Evolutionary conservation across 805 yeast species (phyloP).

Genomic region (Cyberlindnera subsufficiens): DNA sequence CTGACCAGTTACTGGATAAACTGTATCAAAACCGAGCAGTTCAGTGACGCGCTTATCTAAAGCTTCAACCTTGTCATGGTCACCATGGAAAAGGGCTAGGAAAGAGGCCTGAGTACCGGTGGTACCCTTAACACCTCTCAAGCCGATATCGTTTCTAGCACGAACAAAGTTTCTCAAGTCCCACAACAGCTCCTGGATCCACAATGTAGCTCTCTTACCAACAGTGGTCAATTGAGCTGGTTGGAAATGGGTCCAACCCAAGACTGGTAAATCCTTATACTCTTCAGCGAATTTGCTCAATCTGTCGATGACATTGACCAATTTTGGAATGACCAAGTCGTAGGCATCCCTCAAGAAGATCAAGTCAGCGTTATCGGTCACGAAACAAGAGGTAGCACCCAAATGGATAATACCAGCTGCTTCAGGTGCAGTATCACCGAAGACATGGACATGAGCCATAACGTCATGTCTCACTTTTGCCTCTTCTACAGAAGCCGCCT

Average conservation of each 20-base stretch:
- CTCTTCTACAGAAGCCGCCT: slow-evolving; percentile 84
- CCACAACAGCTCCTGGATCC: slow-evolving; percentile 98
- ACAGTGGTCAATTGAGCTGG: slow-evolving; percentile 99
- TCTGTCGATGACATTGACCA: slow-evolving; percentile 93
- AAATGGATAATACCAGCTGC: slow-evolving; percentile 98
- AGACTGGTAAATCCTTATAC: slow-evolving; percentile 91
- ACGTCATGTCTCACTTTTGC: slow-evolving; percentile 98
- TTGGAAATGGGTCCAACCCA: slow-evolving; percentile 99
- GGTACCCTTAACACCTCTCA: slow-evolving; percentile 98
- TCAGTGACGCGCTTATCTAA: slow-evolving; percentile 90
- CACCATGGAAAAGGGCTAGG: slow-evolving; percentile 90
- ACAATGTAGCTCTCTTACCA: slow-evolving; percentile 95
- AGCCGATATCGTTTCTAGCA: slow-evolving; percentile 93
- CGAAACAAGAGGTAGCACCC: slow-evolving; percentile 97
- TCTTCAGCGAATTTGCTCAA: slow-evolving; percentile 81
- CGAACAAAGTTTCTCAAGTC: slow-evolving; percentile 93
- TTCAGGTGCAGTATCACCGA: slow-evolving; percentile 86
- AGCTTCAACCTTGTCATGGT: slow-evolving; percentile 92
- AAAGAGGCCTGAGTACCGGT: slow-evolving; percentile 99
- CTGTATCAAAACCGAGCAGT: slow-evolving; percentile 87
- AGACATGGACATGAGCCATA: slow-evolving; percentile 98
- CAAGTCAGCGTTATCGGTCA: slow-evolving; percentile 96
- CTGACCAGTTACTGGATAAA: slow-evolving; percentile 97
- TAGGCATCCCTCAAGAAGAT: slow-evolving; percentile 95
- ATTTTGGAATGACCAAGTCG: slow-evolving; percentile 87